phyloP scores from a whole-genome alignment of 2,329 filamentous ascomycete species.

The Venturia aucupariae region DNA sequence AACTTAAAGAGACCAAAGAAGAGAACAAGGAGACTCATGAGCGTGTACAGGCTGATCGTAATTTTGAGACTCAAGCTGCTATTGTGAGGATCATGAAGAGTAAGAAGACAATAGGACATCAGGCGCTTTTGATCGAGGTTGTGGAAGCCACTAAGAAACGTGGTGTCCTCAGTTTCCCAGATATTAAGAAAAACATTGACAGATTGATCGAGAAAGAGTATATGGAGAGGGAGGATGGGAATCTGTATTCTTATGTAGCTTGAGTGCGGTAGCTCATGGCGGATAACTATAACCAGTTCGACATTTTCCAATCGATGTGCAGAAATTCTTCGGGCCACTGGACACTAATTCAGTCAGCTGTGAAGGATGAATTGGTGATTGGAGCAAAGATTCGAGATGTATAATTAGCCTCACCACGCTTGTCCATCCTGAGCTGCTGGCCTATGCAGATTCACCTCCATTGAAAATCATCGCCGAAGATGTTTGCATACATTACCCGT shows the following conservation, averaged over 20 bases:
- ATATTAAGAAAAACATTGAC: conserved; percentile 97
- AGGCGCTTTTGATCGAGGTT: conserved; percentile 82
- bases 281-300: neutral
- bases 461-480: too few relatives aligned
- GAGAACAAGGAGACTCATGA: conserved; percentile 94
- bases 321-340: neutral
- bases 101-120: conserved; percentile 74
- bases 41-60: conserved; percentile 75
- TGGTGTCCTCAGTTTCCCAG: conserved; percentile 72
- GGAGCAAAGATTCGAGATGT: neutral
- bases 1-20: conserved; percentile 88
- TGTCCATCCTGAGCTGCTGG: neutral
- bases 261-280: neutral
- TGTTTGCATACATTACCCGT: too few relatives aligned
- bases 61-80: conserved; percentile 94
- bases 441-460: too few relatives aligned
- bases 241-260: conserved; percentile 54
- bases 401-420: neutral
- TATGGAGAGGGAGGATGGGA: conserved; percentile 64
- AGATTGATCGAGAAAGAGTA: conserved; percentile 92
- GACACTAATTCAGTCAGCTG: too few relatives aligned
- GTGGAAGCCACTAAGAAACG: conserved; percentile 82
- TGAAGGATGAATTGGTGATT: too few relatives aligned
- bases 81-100: conserved; percentile 98
- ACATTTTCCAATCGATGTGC: too few relatives aligned